Percentiles rank a stretch among this genome's conserved stretches.
phyloP scores from a whole-genome alignment of 305 asterid species.

The Euphrasia arctica region DNA sequence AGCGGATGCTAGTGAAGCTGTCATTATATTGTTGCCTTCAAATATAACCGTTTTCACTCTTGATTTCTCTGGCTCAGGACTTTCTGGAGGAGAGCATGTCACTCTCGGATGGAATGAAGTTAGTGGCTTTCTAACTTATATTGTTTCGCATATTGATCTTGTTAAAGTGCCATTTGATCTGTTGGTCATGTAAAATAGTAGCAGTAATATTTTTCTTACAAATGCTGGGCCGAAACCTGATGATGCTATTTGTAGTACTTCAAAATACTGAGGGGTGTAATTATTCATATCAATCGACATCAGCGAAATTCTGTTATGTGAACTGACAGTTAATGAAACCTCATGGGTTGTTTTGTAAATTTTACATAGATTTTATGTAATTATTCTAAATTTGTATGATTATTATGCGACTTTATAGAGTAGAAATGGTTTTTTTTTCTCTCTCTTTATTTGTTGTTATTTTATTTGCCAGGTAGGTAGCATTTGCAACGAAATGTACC shows the following conservation, averaged over 20 bases:
- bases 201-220: neutral
- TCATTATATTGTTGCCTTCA: constrained; percentile 71
- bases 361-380: neutral
- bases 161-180: neutral
- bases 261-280: neutral
- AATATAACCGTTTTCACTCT: constrained; percentile 77
- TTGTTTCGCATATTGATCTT: neutral
- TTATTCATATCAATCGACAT: neutral
- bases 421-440: neutral
- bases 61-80: constrained; percentile 91
- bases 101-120: constrained; percentile 90
- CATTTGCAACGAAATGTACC: neutral
- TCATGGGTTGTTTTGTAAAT: neutral
- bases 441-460: neutral
- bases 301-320: neutral
- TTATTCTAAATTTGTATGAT: neutral
- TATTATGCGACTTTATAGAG: neutral
- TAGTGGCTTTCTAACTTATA: constrained; percentile 26
- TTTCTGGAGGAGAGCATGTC: constrained; percentile 86
- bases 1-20: constrained; percentile 96
- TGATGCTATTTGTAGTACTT: neutral
- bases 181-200: neutral
- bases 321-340: neutral
- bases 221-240: neutral
- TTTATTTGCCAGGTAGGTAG: neutral